Conservation (phyloP, 805 yeast species). For the Lipomyces sp. region DNA sequence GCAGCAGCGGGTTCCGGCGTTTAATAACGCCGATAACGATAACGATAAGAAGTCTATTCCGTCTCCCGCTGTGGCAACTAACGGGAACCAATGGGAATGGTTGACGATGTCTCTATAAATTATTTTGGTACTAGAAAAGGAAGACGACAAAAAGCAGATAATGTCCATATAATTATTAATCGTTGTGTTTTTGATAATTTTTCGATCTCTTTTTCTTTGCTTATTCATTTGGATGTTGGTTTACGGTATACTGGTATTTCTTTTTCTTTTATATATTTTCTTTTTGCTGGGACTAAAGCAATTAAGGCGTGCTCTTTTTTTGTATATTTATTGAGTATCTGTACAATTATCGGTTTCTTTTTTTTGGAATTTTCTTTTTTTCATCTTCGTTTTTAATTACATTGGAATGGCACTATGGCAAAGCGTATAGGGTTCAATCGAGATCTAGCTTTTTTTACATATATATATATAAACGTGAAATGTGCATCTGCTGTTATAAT, state of each 20-base stretch:
- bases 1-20: neutral
- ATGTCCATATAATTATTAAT: too few species aligned
- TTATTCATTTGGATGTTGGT: neutral
- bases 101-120: constrained; percentile 36
- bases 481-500: neutral
- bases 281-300: too few species aligned
- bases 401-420: too few species aligned
- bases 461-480: neutral
- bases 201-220: neutral
- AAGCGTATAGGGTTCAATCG: neutral
- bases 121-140: too few species aligned
- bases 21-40: too few species aligned
- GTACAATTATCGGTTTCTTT: neutral
- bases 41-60: constrained; percentile 7
- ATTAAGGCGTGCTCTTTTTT: neutral
- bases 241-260: neutral
- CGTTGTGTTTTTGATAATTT: neutral
- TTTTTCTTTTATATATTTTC: neutral
- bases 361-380: neutral
- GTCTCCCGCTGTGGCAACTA: constrained; percentile 5
- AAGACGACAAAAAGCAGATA: too few species aligned
- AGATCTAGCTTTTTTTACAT: neutral
- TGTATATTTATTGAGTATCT: neutral
- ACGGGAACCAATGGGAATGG: constrained; percentile 37
- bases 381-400: neutral